Base-by-base conservation (phyloP, 148 eudicot species). In the Heliosperma pusillum region DNA sequence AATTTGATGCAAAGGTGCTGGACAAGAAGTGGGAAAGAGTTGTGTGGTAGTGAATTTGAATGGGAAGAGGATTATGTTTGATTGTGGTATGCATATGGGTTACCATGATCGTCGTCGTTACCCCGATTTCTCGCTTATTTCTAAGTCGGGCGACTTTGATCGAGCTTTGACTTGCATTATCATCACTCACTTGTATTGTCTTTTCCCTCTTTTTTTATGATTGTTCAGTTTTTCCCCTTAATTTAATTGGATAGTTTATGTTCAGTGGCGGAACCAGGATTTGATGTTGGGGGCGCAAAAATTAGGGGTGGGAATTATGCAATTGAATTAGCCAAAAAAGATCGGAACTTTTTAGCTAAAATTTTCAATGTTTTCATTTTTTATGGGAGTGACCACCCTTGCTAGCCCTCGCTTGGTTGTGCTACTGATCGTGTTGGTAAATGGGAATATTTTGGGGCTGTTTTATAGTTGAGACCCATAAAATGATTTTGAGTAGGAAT, bases 81-180 rank as follows among this genome's bases (percentile, higher is more conserved):
- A 95, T 81, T 95, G 98, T 63, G 98, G 98, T 3, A 95, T 92
- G 98, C 98, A 95, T 82, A 95, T 92, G 97, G 93, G 96, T 0
- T 79, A 92, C 74, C 74, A 24, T 10, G 97, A 92, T 64, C 87
- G 66, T 52, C 89, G 84, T 4, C 90, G 93, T 36, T 95, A 89
- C 80, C 98, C 98, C 0, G 93, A 95, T 76, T 95, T 95, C 70
- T 90, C 97, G 20, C 91, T 71, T 62, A 85, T 95, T 40, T 85
- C 97, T 15, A 36, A 76, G 4, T 84, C 97, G 13, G 82, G 87
- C 2, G 81, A 85, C 78, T 94, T 88, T 42, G 85, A 88, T 73
- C 70, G 13, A 24, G 71, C 84, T 11, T 86, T 95, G 15, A 53
- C 83, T 26, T 95, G 98, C 80, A 76, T 95, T 69, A 78, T 95